Percentiles rank a stretch among this genome's conserved stretches.
Conservation (phyloP, 371 early-diverging fungal genomes). For the Mucor plumbeus region DNA sequence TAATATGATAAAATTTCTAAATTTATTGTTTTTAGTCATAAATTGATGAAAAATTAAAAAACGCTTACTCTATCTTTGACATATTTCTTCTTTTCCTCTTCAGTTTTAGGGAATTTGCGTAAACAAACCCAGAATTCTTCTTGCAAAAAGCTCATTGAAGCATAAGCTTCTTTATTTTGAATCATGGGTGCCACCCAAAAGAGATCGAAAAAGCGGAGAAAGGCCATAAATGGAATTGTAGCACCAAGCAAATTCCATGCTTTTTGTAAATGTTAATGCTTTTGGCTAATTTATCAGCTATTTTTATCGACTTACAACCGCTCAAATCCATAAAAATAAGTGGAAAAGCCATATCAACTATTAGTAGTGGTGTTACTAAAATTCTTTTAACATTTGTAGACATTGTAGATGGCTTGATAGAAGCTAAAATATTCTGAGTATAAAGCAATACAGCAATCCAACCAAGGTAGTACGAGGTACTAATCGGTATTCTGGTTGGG, state of each 20-base stretch:
- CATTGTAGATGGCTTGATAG: constrained; percentile 10
- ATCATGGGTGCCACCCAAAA: constrained; percentile 18
- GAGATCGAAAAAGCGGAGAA: constrained; percentile 24
- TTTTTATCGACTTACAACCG: constrained; percentile 6
- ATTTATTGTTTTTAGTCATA: background rate
- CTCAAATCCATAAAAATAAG: constrained; percentile 6
- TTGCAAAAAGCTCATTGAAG: constrained; percentile 4
- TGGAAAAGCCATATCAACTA: constrained; percentile 7
- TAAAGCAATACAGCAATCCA: constrained; percentile 6
- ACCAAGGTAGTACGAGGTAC: constrained; percentile 20
- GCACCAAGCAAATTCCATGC: constrained; percentile 28
- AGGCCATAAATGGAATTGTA: constrained; percentile 21
- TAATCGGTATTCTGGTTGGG: constrained; percentile 21
- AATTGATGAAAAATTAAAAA: background rate
- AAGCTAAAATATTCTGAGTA: constrained; percentile 13
- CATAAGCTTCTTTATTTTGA: constrained; percentile 18
- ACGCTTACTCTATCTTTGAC: constrained; percentile 17
- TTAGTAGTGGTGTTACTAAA: constrained; percentile 12
- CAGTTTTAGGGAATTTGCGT: constrained; percentile 15
- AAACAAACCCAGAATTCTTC: constrained; percentile 22
- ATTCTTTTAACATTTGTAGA: constrained; percentile 13
- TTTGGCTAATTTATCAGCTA: background rate
- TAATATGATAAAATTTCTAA: constrained; percentile 24
- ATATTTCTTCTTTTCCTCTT: constrained; percentile 15
- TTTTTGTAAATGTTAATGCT: background rate